phyloP scores from a whole-genome alignment of 2,329 filamentous ascomycete genomes.

The Huntiella omanensis region DNA sequence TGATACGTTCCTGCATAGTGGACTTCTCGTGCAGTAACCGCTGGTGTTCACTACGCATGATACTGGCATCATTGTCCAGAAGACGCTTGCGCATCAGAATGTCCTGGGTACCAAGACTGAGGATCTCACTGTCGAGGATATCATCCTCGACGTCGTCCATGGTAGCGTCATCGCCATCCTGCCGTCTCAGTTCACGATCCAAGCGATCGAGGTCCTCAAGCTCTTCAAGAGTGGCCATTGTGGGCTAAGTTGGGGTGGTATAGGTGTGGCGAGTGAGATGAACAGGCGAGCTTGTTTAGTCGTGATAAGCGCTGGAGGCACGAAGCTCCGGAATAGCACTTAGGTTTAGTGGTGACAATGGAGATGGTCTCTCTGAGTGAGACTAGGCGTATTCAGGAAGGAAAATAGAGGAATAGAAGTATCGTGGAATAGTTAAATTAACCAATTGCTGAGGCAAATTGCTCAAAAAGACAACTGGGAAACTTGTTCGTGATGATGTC shows the following conservation, averaged over 20 bases:
- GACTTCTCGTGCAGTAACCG: slow-evolving; percentile 88
- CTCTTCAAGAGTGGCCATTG: slow-evolving; percentile 81
- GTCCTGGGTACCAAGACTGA: slow-evolving; percentile 83
- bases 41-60: slow-evolving; percentile 96
- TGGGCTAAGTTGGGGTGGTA: slow-evolving; percentile 16
- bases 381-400: no score
- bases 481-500: slow-evolving; percentile 3
- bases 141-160: slow-evolving; percentile 83
- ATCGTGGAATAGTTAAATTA: no score
- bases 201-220: slow-evolving; percentile 75
- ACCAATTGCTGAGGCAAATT: no score
- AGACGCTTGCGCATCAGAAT: slow-evolving; percentile 79
- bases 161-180: slow-evolving; percentile 60
- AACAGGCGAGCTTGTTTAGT: neutral
- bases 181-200: slow-evolving; percentile 38
- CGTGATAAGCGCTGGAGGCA: no score
- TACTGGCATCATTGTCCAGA: slow-evolving; percentile 91
- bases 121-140: slow-evolving; percentile 79
- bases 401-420: no score
- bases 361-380: no score
- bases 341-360: no score
- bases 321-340: no score
- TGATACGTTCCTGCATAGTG: slow-evolving; percentile 96
- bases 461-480: no score
- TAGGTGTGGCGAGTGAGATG: neutral